Evolutionary conservation across 2,329 filamentous ascomycete genomes (phyloP), one percentile per base, ranked within the genome.

Genomic region (Teratosphaeria gauchensis): DNA sequence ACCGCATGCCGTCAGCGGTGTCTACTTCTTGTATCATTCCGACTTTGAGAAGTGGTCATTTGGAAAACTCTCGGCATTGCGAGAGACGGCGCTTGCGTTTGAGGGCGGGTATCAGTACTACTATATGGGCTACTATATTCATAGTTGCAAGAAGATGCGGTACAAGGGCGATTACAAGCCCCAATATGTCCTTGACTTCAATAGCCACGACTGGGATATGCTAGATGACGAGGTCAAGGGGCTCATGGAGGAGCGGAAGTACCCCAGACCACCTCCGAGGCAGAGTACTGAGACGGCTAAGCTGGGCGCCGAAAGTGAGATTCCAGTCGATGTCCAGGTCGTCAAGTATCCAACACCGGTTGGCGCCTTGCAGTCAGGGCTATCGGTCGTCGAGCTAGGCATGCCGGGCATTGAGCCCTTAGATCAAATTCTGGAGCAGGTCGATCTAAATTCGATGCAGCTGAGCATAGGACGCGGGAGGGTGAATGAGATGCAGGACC

Each of bases 41-140:
- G 88, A 87, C 62, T 84, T 90, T 56, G 84, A 88, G 64, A 78
- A 80, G 58, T 85, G 83, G 74, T 80, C 80, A 28, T 87, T 89
- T 32, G 89, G 89, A 1, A 94, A 92, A 72, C 73, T 92, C 4
- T 85, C 87, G 38, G 89, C 89, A 1, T 71, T 92, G 61, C 77
- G 85, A 61, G 89, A 94, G 72, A 87, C 89, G 61, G 78, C 84
- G 0, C 72, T 94, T 31, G 86, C 89, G 0, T 74, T 80, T 2
- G 88, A 92, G 67, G 78, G 77, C 5, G 85, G 83, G 0, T 91
- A 92, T 66, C 75, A 80, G 51, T 90, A 84, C 78, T 94, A 90
- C 81, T 94, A 92, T 73, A 86, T 87, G 84, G 84, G 89, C 5
- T 92, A 85, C 72, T 94, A 92, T 67, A 92, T 94, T 60, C 88